Evolutionary conservation across 2,329 filamentous ascomycete species (phyloP).

Genomic region (Calycina herbarum): DNA sequence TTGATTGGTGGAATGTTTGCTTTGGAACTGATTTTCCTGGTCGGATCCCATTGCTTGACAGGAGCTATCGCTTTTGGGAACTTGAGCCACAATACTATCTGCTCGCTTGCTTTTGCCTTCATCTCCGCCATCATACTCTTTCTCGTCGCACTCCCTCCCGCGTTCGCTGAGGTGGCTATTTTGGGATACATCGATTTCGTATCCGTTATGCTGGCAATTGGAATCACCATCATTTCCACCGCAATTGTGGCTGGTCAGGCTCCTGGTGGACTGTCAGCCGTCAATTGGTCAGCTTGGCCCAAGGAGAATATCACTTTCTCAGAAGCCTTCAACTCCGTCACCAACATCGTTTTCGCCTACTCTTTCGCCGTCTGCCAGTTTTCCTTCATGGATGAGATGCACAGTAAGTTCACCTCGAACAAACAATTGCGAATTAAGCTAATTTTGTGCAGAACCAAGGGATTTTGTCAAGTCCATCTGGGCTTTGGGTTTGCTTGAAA

Average conservation of each 20-base stretch:
- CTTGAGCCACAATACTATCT: constrained; percentile 53
- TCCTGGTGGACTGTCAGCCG: constrained; percentile 10
- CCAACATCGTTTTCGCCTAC: constrained; percentile 63
- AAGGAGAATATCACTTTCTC: constrained; percentile 41
- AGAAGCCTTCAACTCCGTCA: constrained; percentile 50
- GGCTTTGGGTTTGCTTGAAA: constrained; percentile 52
- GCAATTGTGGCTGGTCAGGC: constrained; percentile 40
- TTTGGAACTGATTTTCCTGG: constrained; percentile 60
- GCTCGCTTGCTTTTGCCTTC: constrained; percentile 55
- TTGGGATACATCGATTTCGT: constrained; percentile 56
- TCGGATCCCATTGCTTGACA: constrained; percentile 60
- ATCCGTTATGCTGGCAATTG: constrained; percentile 54
- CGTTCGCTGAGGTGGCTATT: constrained; percentile 55
- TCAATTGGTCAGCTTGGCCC: constrained; percentile 32
- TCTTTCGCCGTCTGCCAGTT: constrained; percentile 38
- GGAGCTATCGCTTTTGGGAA: constrained; percentile 61
- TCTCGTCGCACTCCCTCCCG: constrained; percentile 55
- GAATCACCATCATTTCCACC: constrained; percentile 57
- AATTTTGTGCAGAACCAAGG: constrained; percentile 31
- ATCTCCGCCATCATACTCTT: constrained; percentile 53
- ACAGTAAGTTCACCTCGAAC: constrained; percentile 23
- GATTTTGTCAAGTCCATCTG: constrained; percentile 42
- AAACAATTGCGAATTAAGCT: background rate
- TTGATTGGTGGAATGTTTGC: constrained; percentile 52
- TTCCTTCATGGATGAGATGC: constrained; percentile 36